Evolutionary conservation across 306 rosid species (phyloP), one percentile per base, ranked within the genome.

Genomic region (Quercus wislizeni): DNA sequence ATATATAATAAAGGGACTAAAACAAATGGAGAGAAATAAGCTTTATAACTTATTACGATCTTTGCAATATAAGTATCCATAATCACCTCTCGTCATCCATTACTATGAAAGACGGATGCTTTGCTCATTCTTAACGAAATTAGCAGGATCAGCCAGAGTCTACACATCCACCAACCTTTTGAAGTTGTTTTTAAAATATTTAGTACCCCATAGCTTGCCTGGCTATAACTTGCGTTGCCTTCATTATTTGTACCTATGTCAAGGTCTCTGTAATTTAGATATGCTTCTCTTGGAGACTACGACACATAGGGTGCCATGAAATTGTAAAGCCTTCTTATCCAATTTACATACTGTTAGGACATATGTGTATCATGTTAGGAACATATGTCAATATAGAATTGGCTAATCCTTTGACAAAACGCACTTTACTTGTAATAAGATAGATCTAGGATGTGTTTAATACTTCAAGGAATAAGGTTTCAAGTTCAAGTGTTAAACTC

Each of bases 191-290:
- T 80, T 85, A 38, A 88, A 88, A 76, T 85, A 89, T 65, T 85
- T 87, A 49, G 58, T 20, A 1, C 92, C 90, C 90, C 90, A 91
- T 79, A 58, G 25, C 76, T 79, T 74, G 85, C 85, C 49, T 85
- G 82, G 30, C 56, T 59, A 58, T 68, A 87, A 76, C 74, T 82
- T 57, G 82, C 75, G 41, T 82, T 78, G 13, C 64, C 81, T 55
- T 43, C 33, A 63, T 58, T 51, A 73, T 86, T 86, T 25, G 69
- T 33, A 19, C 92, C 89, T 61, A 91, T 52, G 62, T 85, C 86
- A 82, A 91, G 91, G 69, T 86, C 90, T 81, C 86, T 91, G 11
- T 86, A 91, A 70, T 89, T 89, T 71, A 87, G 84, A 74, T 88
- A 91, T 46, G 93, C 87, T 65, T 73, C 88, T 65, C 88, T 88